Base-by-base conservation (phyloP, 495 filamentous ascomycete species). In the Cercophora scortea region DNA sequence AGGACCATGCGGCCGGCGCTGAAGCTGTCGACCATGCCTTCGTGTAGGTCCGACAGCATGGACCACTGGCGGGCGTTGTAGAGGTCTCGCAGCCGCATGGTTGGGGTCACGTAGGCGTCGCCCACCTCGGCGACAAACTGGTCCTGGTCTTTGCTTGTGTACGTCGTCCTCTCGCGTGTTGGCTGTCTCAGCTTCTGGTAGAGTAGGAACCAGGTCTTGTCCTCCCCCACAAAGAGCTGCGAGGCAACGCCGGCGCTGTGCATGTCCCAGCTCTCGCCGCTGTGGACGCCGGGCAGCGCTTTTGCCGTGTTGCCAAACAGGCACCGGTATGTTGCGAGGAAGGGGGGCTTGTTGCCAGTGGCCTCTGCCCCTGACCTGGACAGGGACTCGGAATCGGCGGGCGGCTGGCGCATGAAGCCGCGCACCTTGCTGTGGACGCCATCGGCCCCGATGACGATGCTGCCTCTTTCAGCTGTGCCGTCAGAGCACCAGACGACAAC, bases 401-500 rank as follows among this genome's bases (percentile, higher is more conserved):
- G 3, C 11, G 15, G 18, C 16, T 43, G 8, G 15, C 42, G 42
- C 67, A 32, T 52, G 54, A 65, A 65, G 15, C 69, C 55, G 4
- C 77, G 68, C 10, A 72, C 65, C 8, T 67, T 64, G 45, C 70
- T 74, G 56, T 77, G 71, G 33, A 76, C 70, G 16, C 79, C 79
- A 56, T 81, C 79, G 11, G 70, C 73, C 5, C 77, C 79, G 17
- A 81, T 60, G 32, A 83, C 70, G 34, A 81, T 62, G 49, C 68
- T 66, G 4, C 79, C 79, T 8, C 54, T 43, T 48, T 67, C 65
- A 3, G 61, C 44, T 18, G 61, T 58, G 1, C 78, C 78, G 51
- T 79, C 71, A 10, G 62, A 45, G 54, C 70, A 74, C 49, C 52
- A 42, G 15, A 71, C 68, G 13, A 43, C 39, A 0, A 68, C 70